Evolutionary conservation across 768 basidiomycete species (phyloP).

Genomic region (Tulasnella sp.): DNA sequence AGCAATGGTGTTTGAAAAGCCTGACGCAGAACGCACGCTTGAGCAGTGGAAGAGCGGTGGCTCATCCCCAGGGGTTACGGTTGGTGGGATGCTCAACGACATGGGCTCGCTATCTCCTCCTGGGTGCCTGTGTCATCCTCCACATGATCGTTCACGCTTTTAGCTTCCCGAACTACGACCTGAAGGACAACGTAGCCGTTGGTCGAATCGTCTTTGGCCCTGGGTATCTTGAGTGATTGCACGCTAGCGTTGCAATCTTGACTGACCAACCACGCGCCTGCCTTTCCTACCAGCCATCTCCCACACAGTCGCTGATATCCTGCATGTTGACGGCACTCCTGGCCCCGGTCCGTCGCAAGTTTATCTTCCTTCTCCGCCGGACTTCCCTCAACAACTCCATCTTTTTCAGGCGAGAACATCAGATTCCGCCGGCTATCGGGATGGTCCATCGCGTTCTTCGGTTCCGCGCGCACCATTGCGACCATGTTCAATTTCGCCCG

Average conservation of each 20-base stretch:
- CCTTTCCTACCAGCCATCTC: constrained; percentile 76
- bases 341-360: constrained; percentile 71
- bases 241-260: background rate
- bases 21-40: too few relatives aligned
- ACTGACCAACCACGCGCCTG: background rate
- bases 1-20: too few relatives aligned
- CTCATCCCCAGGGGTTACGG: too few relatives aligned
- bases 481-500: constrained; percentile 53
- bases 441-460: constrained; percentile 82
- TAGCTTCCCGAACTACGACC: constrained; percentile 69
- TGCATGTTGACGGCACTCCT: constrained; percentile 52
- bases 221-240: constrained; percentile 61
- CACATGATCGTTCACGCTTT: constrained; percentile 74
- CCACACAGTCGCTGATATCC: constrained; percentile 79
- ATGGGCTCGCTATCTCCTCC: constrained; percentile 32
- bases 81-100: constrained; percentile 37
- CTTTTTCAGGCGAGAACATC: constrained; percentile 80
- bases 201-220: constrained; percentile 70
- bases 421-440: constrained; percentile 74
- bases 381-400: constrained; percentile 81
- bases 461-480: constrained; percentile 69
- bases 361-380: constrained; percentile 81
- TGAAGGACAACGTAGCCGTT: constrained; percentile 69
- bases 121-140: constrained; percentile 64
- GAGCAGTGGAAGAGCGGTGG: constrained; percentile 34